A percentile compares a stretch with the other conserved stretches of the same genome.
Evolutionary conservation across 2,329 filamentous ascomycete genomes (phyloP).

Genomic region (Penicillium sp.): DNA sequence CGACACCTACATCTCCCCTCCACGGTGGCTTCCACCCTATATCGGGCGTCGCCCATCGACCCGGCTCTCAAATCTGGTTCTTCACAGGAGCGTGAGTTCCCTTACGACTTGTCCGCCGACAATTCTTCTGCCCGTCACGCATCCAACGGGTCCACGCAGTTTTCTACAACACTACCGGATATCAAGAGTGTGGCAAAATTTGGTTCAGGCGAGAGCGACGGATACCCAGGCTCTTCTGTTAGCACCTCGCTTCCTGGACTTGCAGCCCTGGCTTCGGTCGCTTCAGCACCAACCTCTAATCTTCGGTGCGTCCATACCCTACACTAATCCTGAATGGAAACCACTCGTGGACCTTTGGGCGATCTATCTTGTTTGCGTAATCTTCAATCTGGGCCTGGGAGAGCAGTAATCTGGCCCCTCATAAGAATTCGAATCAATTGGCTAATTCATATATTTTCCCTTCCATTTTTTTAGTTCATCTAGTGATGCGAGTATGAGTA

Average conservation of each 20-base stretch:
- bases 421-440: constrained; percentile 9
- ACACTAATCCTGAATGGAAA: neutral
- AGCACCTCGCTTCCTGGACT: constrained; percentile 47
- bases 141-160: constrained; percentile 42
- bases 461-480: constrained; percentile 22
- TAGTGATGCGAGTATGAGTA: constrained; percentile 44
- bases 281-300: constrained; percentile 45
- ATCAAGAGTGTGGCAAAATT: constrained; percentile 26
- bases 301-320: constrained; percentile 39
- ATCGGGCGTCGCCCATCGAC: constrained; percentile 52
- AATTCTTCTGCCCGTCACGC: constrained; percentile 42
- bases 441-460: constrained; percentile 15
- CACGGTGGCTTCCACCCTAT: constrained; percentile 52
- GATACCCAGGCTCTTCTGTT: constrained; percentile 28
- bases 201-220: constrained; percentile 20
- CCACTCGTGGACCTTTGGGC: no score
- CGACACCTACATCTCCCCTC: constrained; percentile 44
- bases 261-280: constrained; percentile 52
- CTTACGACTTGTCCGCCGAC: constrained; percentile 41
- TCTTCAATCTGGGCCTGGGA: neutral
- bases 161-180: constrained; percentile 31
- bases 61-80: constrained; percentile 41
- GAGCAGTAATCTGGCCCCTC: constrained; percentile 8
- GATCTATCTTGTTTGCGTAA: neutral
- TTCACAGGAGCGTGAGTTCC: constrained; percentile 32